Percentiles rank a stretch among this genome's conserved stretches.
Evolutionary conservation across 2,329 filamentous ascomycete genomes (phyloP).

Genomic region (Claviceps cyperi): DNA sequence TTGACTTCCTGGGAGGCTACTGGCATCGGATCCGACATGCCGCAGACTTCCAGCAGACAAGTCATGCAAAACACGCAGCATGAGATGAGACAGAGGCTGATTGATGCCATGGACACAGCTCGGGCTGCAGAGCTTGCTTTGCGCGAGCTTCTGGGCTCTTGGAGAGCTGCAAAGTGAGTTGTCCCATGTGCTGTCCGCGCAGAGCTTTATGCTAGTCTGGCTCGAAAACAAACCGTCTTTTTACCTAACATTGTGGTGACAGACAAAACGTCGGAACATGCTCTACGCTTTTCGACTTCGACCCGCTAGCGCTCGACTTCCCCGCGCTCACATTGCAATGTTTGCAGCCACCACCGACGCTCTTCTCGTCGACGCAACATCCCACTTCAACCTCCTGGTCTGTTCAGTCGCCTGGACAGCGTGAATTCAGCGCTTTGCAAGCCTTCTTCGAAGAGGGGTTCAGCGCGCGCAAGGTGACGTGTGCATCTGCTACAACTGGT

Average conservation of each 20-base stretch:
- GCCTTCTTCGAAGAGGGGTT: conserved; percentile 55
- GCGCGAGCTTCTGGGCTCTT: conserved; percentile 65
- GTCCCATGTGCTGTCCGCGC: neutral
- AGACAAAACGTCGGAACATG: conserved; percentile 42
- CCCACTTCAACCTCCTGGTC: conserved; percentile 70
- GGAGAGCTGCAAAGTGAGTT: conserved; percentile 70
- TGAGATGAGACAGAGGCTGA: conserved; percentile 47
- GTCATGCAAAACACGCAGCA: conserved; percentile 44
- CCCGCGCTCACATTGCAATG: conserved; percentile 72
- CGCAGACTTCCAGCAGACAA: conserved; percentile 34
- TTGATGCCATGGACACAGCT: conserved; percentile 64
- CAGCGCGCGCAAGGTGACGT: conserved; percentile 44
- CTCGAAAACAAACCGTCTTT: neutral
- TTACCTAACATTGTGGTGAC: conserved; percentile 7
- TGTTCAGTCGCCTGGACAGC: conserved; percentile 55
- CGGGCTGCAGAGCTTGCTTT: conserved; percentile 74
- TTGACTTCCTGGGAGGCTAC: conserved; percentile 61
- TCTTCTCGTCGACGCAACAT: conserved; percentile 71
- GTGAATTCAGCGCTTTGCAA: conserved; percentile 59
- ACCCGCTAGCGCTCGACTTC: conserved; percentile 74
- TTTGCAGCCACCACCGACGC: conserved; percentile 63
- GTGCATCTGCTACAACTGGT: conserved; percentile 34
- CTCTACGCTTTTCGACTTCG: conserved; percentile 58
- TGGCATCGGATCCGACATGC: conserved; percentile 39
- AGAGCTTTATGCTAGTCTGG: neutral